Percentiles rank a stretch among this genome's conserved stretches.
These are phyloP conservation scores for Alopecurus myosuroides DNA, from an alignment of 176 grass and related monocot genomes.

Conservation along the genomic window DNA sequence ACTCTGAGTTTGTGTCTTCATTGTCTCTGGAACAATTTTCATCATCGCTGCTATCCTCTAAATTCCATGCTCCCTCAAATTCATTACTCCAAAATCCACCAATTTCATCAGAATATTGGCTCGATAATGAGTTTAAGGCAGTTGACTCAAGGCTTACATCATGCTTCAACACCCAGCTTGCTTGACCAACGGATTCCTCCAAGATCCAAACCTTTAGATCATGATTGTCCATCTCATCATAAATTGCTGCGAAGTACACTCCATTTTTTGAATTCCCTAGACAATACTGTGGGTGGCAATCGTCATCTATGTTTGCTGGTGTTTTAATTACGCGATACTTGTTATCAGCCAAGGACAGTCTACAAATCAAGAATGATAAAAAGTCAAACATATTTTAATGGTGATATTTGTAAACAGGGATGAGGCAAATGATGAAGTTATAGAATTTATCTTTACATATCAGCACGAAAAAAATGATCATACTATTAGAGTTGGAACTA, in stretches of 20 bases:
- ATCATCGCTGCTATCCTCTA: not conserved
- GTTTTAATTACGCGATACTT: not conserved
- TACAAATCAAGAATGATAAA: no score
- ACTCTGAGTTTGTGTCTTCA: not conserved
- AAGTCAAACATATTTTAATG: no score
- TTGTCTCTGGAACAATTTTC: not conserved
- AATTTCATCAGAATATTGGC: not conserved
- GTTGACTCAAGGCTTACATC: not conserved
- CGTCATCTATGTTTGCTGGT: not conserved
- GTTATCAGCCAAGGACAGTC: not conserved
- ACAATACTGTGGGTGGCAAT: not conserved
- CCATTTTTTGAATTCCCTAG: not conserved
- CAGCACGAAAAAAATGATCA: no score
- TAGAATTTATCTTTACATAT: no score
- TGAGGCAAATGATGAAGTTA: no score
- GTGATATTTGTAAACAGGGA: no score
- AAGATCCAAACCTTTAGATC: not conserved
- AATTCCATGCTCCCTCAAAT: not conserved
- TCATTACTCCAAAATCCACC: not conserved
- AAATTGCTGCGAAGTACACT: not conserved
- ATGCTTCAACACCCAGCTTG: not conserved
- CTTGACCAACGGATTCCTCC: not conserved
- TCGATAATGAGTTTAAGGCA: not conserved
- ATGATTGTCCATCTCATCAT: no score
- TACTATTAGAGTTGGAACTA: no score